Base-by-base conservation (phyloP, 2,329 filamentous ascomycete species). In the Scortechinia acanthostroma region DNA sequence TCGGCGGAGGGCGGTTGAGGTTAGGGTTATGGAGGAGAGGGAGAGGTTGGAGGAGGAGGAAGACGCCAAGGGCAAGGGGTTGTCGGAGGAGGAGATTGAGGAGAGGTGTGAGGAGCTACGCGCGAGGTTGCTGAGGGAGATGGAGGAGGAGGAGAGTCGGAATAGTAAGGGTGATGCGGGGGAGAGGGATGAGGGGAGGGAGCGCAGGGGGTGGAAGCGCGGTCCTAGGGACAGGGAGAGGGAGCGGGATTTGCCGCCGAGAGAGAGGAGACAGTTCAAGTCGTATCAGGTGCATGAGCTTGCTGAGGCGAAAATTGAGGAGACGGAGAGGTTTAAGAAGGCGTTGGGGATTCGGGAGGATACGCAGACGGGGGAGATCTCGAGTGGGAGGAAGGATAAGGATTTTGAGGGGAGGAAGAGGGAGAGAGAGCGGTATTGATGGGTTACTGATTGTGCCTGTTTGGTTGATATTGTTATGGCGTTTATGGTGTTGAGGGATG, bases 281-380 rank as follows among this genome's bases (percentile, higher is more conserved):
- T 75, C 83, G 52, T 90, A 97, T 65, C 89, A 97, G 66, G 90
- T 97, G 17, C 93, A 98, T 69, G 93, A 97, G 67, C 75, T 95
- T 61, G 93, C 93, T 16, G 87, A 93, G 57, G 93, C 91, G 48
- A 98, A 98, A 76, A 91, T 95, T 53, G 86, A 88, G 61, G 93
- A 98, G 74, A 95, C 86, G 63, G 91, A 97, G 67, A 77, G 87
- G 55, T 69, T 98, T 60, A 73, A 91, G 51, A 87, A 75, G 63
- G 93, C 93, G 4, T 71, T 98, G 52, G 91, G 90, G 43, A 95
- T 97, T 56, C 83, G 83, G 58, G 83, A 84, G 58, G 77, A 91
- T 40, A 40, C 13, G 35, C 13, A 40, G 35, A 40, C 35, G 35
- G 35, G 35, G 17, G 35, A 40, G 35, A 40, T 40, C 20, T 13